These are phyloP conservation scores for Gossypium ekmanianum DNA, from an alignment of 345 rosid genomes.

Conservation along the genomic window DNA sequence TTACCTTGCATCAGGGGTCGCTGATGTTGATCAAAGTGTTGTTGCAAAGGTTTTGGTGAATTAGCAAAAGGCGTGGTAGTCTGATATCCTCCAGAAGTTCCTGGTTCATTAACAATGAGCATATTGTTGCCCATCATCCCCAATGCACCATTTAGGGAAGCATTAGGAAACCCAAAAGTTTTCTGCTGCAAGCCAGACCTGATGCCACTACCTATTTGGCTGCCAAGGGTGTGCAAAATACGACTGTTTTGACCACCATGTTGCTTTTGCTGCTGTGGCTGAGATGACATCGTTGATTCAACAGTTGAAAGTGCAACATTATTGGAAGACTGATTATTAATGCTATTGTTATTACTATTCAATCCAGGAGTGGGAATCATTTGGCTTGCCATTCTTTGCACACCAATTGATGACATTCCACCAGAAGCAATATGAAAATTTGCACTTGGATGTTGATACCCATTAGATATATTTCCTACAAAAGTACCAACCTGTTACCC, in stretches of 20 bases:
- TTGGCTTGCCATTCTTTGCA: conserved; percentile 62
- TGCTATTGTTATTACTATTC: conserved; percentile 35
- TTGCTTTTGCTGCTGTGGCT: conserved; percentile 66
- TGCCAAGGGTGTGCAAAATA: conserved; percentile 60
- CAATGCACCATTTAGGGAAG: conserved; percentile 53
- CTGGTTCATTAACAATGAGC: conserved; percentile 49
- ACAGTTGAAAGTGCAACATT: conserved; percentile 57
- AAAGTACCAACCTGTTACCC: conserved; percentile 11
- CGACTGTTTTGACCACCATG: conserved; percentile 63
- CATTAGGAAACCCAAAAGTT: conserved; percentile 58
- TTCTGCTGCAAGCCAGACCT: conserved; percentile 74
- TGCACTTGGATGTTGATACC: conserved; percentile 60
- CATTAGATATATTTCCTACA: conserved; percentile 66
- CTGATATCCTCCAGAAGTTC: conserved; percentile 54
- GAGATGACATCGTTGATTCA: conserved; percentile 59
- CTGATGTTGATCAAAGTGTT: conserved; percentile 66
- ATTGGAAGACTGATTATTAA: conserved; percentile 53
- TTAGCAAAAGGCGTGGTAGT: conserved; percentile 42
- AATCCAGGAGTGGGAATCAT: conserved; percentile 99
- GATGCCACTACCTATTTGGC: conserved; percentile 57
- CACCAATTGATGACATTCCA: conserved; percentile 69
- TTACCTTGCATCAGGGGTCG: conserved; percentile 60
- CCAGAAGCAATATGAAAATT: conserved; percentile 63
- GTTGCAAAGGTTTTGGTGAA: conserved; percentile 59
- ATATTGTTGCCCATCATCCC: conserved; percentile 56